Evolutionary conservation across 1,284 basidiomycete genomes (phyloP).

Genomic region (Gomphus bonarii): DNA sequence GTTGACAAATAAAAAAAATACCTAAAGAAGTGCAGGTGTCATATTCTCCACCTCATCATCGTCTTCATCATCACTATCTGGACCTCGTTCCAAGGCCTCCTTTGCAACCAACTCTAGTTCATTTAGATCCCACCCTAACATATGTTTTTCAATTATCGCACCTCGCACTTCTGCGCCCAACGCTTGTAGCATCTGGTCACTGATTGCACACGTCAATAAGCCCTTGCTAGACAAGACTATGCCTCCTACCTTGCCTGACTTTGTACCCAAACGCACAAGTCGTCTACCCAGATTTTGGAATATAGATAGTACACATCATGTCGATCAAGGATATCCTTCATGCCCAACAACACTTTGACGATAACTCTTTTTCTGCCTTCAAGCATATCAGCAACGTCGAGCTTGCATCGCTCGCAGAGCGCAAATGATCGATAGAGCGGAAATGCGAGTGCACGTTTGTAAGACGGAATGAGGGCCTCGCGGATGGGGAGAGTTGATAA

Average conservation of each 20-base stretch:
- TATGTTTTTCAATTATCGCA: slow-evolving; percentile 37
- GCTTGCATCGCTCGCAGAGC: slow-evolving; percentile 53
- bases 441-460: slow-evolving; percentile 62
- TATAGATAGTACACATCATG: slow-evolving; percentile 79
- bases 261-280: slow-evolving; percentile 68
- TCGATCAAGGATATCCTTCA: slow-evolving; percentile 61
- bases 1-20: background rate
- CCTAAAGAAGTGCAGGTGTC: slow-evolving; percentile 16
- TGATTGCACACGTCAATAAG: slow-evolving; percentile 21
- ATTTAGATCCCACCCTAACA: slow-evolving; percentile 60
- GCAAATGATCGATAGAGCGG: slow-evolving; percentile 68
- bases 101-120: slow-evolving; percentile 48
- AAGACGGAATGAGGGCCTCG: slow-evolving; percentile 45
- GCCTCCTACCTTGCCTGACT: slow-evolving; percentile 42
- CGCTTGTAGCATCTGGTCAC: slow-evolving; percentile 40
- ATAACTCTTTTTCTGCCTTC: slow-evolving; percentile 48
- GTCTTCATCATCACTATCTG: slow-evolving; percentile 53
- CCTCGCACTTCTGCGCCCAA: slow-evolving; percentile 35
- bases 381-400: slow-evolving; percentile 52
- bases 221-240: slow-evolving; percentile 4
- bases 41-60: slow-evolving; percentile 26
- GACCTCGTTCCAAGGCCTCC: slow-evolving; percentile 25
- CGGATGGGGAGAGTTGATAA: slow-evolving; percentile 23
- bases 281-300: slow-evolving; percentile 73
- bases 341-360: slow-evolving; percentile 52